Percentiles rank a stretch among this genome's conserved stretches.
Evolutionary conservation across 1,139 yeast species (phyloP).

Genomic region (Diutina rugosa): DNA sequence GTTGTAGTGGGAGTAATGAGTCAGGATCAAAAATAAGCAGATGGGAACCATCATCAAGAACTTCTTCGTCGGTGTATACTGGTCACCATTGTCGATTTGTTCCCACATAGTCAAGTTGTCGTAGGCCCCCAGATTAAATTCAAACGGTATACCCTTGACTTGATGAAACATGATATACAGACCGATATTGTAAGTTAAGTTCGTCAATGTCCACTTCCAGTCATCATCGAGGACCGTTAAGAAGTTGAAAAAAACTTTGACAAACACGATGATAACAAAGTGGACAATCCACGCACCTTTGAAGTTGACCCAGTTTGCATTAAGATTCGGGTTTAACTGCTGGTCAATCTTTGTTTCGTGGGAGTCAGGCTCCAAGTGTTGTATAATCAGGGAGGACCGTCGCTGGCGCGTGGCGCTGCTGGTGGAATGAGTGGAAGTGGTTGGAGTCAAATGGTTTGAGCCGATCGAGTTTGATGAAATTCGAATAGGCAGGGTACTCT

Average conservation of each 20-base stretch:
- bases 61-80: constrained; percentile 92
- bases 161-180: constrained; percentile 94
- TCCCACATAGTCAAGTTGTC: constrained; percentile 98
- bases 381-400: constrained; percentile 44
- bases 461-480: background rate
- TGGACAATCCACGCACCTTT: constrained; percentile 96
- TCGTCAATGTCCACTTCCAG: constrained; percentile 90
- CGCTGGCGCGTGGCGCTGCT: constrained; percentile 9
- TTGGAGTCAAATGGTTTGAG: background rate
- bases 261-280: constrained; percentile 61
- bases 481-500: background rate
- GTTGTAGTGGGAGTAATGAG: constrained; percentile 86
- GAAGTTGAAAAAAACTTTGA: constrained; percentile 67
- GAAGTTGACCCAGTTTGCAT: constrained; percentile 92
- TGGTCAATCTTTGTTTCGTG: constrained; percentile 90
- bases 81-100: constrained; percentile 94
- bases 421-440: background rate
- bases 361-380: constrained; percentile 87
- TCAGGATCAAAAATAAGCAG: constrained; percentile 69
- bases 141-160: constrained; percentile 94
- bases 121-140: constrained; percentile 91
- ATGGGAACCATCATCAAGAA: constrained; percentile 87
- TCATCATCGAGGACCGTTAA: constrained; percentile 62
- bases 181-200: constrained; percentile 79
- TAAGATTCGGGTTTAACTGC: constrained; percentile 74